Evolutionary conservation across 2,329 filamentous ascomycete genomes (phyloP).

Genomic region (Pseudocercospora fuligena): DNA sequence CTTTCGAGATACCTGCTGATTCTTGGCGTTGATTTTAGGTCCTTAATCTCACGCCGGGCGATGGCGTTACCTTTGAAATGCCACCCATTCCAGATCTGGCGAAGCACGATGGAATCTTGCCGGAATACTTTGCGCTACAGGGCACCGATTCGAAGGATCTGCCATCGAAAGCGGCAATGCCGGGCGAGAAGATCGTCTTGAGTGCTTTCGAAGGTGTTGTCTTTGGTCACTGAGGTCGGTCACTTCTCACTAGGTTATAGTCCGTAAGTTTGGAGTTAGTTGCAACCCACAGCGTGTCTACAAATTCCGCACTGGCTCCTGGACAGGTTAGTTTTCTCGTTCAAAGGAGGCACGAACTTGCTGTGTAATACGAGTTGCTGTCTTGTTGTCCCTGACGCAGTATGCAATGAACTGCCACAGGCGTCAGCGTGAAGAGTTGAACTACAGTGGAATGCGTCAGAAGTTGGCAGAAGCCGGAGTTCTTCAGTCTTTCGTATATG

Average conservation of each 20-base stretch:
- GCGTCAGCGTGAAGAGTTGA: too few relatives aligned
- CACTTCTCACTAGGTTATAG: neutral
- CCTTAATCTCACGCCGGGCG: slow-evolving; percentile 17
- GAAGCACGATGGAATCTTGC: neutral
- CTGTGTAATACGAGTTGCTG: too few relatives aligned
- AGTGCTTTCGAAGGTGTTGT: slow-evolving; percentile 11
- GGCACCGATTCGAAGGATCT: neutral
- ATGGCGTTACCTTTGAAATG: slow-evolving; percentile 21
- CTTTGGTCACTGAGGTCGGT: slow-evolving; percentile 1
- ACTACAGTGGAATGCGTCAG: too few relatives aligned
- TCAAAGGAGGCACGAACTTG: too few relatives aligned
- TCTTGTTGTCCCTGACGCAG: too few relatives aligned
- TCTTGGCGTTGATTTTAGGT: neutral
- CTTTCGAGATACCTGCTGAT: neutral
- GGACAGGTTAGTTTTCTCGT: too few relatives aligned
- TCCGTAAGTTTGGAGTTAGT: neutral
- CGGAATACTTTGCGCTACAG: neutral
- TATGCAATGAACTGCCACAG: too few relatives aligned
- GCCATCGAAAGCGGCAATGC: neutral
- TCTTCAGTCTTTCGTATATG: too few relatives aligned
- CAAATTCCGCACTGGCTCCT: too few relatives aligned
- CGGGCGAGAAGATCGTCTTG: slow-evolving; percentile 2
- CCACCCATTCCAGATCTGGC: slow-evolving; percentile 9
- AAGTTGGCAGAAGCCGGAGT: too few relatives aligned
- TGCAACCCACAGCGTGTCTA: too few relatives aligned